phyloP scores from a whole-genome alignment of 768 basidiomycete species.

The Kondoa subrosea region DNA sequence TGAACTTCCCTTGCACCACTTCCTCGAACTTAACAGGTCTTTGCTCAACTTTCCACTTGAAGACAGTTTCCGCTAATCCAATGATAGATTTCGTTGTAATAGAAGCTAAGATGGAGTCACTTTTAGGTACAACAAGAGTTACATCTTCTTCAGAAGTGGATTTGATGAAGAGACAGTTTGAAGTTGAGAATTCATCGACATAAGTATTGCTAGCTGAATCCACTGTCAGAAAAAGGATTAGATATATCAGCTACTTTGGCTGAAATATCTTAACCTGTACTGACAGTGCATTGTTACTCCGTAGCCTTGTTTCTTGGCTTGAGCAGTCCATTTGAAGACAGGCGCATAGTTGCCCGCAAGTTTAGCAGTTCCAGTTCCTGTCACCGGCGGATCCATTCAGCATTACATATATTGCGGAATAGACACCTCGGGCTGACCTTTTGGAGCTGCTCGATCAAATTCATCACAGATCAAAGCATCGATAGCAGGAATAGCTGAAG shows the following conservation, averaged over 20 bases:
- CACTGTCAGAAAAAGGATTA: neutral
- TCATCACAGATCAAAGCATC: conserved; percentile 24
- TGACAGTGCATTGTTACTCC: conserved; percentile 28
- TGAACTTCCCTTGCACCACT: conserved; percentile 23
- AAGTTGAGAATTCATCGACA: conserved; percentile 29
- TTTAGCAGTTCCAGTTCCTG: conserved; percentile 11
- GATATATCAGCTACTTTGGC: neutral
- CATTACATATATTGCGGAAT: neutral
- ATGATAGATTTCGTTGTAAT: conserved; percentile 27
- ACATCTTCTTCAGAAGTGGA: neutral
- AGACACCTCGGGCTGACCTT: conserved; percentile 18
- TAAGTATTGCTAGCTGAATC: conserved; percentile 14
- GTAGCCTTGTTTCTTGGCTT: conserved; percentile 26
- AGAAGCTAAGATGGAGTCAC: conserved; percentile 24
- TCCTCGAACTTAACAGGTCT: conserved; percentile 23
- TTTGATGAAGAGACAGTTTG: conserved; percentile 25
- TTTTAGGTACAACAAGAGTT: conserved; percentile 25
- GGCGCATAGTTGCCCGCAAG: conserved; percentile 20
- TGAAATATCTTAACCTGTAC: conserved; percentile 3
- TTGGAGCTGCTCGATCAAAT: conserved; percentile 27
- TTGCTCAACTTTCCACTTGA: conserved; percentile 25
- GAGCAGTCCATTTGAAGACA: conserved; percentile 17
- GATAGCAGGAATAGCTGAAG: conserved; percentile 20
- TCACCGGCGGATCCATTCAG: neutral
- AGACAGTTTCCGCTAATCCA: conserved; percentile 19